Base-by-base conservation (phyloP, 495 filamentous ascomycete species). In the Trichoderma orchidacearum region DNA sequence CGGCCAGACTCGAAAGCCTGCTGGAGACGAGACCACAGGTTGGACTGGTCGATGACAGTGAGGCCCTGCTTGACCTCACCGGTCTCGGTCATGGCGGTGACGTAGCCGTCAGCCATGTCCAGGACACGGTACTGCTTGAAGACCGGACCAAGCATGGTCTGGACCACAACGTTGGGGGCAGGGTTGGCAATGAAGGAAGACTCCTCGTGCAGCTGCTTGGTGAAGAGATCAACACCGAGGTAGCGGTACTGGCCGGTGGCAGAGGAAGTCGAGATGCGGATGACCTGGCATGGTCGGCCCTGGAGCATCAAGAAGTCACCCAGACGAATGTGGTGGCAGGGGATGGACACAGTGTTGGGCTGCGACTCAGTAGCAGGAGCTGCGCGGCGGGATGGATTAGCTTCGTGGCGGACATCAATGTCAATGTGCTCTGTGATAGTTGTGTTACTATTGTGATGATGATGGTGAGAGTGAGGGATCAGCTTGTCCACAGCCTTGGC, bases 61-160 rank as follows among this genome's bases (percentile, higher is more conserved):
- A 98, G 80, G 62, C 83, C 84, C 77, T 96, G 93, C 86, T 97
- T 97, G 81, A 98, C 90, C 72, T 97, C 93, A 64, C 93, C 93
- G 25, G 72, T 75, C 71, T 79, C 72, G 63, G 75, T 75, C 71
- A 77, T 75, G 67, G 72, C 73, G 54, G 75, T 72, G 64, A 77
- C 68, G 70, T 75, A 74, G 65, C 87, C 86, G 59, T 95, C 89
- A 73, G 89, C 89, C 75, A 98, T 85, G 77, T 98, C 93, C 35
- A 98, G 86, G 68, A 98, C 91, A 71, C 93, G 90, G 85, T 98
- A 98, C 79, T 96, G 95, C 87, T 97, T 97, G 90, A 96, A 97
- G 79, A 98, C 87, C 41, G 93, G 93, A 65, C 93, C 93, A 57
- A 95, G 88, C 89, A 98, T 96, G 76, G 92, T 97, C 85, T 98